phyloP scores from a whole-genome alignment of 257 asterid genomes.

The Jaltomata sinuosa region DNA sequence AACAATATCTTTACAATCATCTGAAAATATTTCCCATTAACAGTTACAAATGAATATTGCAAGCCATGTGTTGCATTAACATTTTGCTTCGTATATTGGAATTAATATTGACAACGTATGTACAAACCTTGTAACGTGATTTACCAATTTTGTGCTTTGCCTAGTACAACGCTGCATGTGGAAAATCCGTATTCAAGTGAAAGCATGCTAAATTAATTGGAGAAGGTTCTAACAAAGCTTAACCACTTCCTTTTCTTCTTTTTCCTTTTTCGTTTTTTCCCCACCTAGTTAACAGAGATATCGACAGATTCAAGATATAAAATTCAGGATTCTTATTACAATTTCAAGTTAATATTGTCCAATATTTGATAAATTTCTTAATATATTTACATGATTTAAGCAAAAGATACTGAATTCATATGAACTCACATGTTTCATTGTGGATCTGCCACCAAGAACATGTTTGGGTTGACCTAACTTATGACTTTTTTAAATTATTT shows the following conservation, averaged over 20 bases:
- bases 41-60: background rate
- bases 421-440: too few species aligned
- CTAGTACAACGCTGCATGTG: background rate
- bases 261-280: background rate
- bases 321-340: too few species aligned
- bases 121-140: background rate
- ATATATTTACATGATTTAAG: too few species aligned
- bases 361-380: too few species aligned
- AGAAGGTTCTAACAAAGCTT: background rate
- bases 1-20: background rate
- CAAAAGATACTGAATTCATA: too few species aligned
- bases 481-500: too few species aligned
- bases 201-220: conserved; percentile 3
- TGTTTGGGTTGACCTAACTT: too few species aligned
- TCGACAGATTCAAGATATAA: background rate
- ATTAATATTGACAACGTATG: background rate
- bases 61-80: background rate
- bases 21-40: background rate
- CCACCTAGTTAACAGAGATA: background rate
- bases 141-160: background rate
- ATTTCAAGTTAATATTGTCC: background rate
- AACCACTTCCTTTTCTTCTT: background rate
- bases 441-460: too few species aligned
- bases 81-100: background rate
- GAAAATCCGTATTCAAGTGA: background rate